phyloP scores from a whole-genome alignment of 1,284 basidiomycete genomes.

The Phaffia rhodozyma region DNA sequence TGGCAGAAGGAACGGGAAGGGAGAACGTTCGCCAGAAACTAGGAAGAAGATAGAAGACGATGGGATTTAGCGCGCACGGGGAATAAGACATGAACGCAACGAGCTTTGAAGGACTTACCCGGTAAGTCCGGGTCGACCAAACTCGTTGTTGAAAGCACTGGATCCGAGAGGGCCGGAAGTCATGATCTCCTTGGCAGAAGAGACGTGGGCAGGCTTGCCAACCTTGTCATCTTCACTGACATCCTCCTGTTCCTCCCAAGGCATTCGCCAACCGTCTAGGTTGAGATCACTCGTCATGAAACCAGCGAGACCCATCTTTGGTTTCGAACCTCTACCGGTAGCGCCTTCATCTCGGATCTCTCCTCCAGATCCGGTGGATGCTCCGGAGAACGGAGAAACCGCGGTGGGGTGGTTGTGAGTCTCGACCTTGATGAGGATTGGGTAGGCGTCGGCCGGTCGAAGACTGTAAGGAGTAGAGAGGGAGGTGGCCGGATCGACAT shows the following conservation, averaged over 20 bases:
- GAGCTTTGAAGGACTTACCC: conserved; percentile 41
- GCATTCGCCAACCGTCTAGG: conserved; percentile 74
- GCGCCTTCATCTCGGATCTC: conserved; percentile 98
- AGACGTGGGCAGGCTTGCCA: conserved; percentile 81
- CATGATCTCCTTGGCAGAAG: conserved; percentile 93
- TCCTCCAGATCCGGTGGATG: conserved; percentile 93
- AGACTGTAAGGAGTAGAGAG: conserved; percentile 9
- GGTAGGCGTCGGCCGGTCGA: conserved; percentile 43
- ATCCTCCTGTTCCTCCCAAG: conserved; percentile 67
- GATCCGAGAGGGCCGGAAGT: conserved; percentile 88
- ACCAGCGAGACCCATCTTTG: conserved; percentile 87
- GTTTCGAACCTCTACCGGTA: conserved; percentile 85
- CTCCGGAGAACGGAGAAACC: conserved; percentile 93
- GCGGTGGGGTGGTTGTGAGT: conserved; percentile 99
- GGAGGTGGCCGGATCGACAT: not conserved
- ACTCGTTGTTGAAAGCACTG: conserved; percentile 97
- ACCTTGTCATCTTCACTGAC: conserved; percentile 36
- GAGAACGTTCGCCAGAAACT: conserved; percentile 67
- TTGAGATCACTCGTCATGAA: conserved; percentile 92
- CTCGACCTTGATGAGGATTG: conserved; percentile 93
- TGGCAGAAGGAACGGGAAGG: conserved; percentile 46
- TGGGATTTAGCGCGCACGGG: not conserved
- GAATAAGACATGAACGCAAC: conserved; percentile 15
- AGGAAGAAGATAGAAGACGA: not conserved
- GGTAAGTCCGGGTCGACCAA: conserved; percentile 72